Conservation (phyloP, 2,329 filamentous ascomycete genomes). For the Clarireedia monteithiana region DNA sequence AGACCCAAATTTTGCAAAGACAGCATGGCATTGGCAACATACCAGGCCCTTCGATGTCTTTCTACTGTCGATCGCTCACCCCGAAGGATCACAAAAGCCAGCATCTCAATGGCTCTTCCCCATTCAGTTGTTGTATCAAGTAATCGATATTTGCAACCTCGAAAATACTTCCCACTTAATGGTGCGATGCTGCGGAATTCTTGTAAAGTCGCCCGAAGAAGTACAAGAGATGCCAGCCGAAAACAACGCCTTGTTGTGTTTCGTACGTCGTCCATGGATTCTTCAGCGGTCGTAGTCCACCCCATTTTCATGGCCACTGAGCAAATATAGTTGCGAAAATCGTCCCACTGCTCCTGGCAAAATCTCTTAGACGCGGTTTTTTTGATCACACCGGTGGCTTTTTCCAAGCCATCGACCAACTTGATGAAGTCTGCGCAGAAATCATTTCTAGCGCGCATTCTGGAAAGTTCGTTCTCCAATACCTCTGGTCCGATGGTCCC, state of each 20-base stretch:
- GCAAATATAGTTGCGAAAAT: background rate
- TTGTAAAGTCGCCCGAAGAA: background rate
- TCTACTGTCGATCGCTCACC: background rate
- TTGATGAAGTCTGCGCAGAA: slow-evolving; percentile 1
- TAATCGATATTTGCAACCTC: background rate
- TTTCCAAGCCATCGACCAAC: slow-evolving; percentile 1
- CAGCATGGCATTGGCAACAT: background rate
- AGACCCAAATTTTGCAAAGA: background rate
- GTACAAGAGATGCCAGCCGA: background rate
- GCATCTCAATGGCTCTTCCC: background rate
- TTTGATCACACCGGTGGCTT: background rate
- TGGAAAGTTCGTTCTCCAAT: background rate
- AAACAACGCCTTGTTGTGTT: background rate
- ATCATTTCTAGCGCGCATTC: background rate
- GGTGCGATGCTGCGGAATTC: background rate
- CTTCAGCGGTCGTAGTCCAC: background rate
- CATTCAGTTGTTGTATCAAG: background rate
- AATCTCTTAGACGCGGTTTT: background rate
- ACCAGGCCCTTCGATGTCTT: background rate
- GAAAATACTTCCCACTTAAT: background rate
- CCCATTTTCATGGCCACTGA: background rate
- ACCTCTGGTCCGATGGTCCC: background rate
- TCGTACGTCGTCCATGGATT: background rate
- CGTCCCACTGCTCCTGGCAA: background rate
- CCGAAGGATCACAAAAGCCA: background rate